Percentiles rank a stretch among this genome's conserved stretches.
phyloP scores from a whole-genome alignment of 2,329 filamentous ascomycete genomes.

The Sarocladium kiliense region DNA sequence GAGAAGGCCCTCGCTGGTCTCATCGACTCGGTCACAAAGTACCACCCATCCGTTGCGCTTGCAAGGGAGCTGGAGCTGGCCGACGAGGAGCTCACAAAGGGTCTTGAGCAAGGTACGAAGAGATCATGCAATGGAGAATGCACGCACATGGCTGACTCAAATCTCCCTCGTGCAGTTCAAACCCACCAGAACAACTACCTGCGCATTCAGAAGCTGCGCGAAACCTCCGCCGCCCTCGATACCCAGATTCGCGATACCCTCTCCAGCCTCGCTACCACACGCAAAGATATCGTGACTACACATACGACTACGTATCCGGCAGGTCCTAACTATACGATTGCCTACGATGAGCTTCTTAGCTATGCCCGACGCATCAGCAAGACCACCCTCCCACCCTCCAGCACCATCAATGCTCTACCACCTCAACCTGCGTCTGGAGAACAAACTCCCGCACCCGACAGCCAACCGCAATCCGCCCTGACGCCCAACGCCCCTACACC shows the following conservation, averaged over 20 bases:
- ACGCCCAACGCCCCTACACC: constrained; percentile 28
- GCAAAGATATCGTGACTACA: constrained; percentile 65
- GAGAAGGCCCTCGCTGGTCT: constrained; percentile 63
- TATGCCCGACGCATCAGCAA: constrained; percentile 78
- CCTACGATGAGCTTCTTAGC: constrained; percentile 67
- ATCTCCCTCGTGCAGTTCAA: constrained; percentile 46
- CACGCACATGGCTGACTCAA: not conserved
- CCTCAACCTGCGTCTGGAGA: constrained; percentile 10
- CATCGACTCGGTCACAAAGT: constrained; percentile 76
- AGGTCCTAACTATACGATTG: constrained; percentile 49
- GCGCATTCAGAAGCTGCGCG: constrained; percentile 64
- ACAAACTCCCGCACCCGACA: constrained; percentile 1
- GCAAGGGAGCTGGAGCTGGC: constrained; percentile 66
- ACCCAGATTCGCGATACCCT: constrained; percentile 67
- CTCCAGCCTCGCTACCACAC: constrained; percentile 63
- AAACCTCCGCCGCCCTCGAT: constrained; percentile 61
- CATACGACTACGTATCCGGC: constrained; percentile 51
- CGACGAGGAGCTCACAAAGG: constrained; percentile 61
- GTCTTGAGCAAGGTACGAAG: constrained; percentile 64
- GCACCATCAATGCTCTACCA: constrained; percentile 33
- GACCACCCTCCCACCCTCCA: constrained; percentile 67
- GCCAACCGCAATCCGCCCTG: constrained; percentile 21
- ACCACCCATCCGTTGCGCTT: constrained; percentile 66
- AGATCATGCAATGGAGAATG: too few species aligned
- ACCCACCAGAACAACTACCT: constrained; percentile 69